These are phyloP conservation scores for Glonium stellatum DNA, from an alignment of 495 filamentous ascomycete species.

Conservation along the genomic window DNA sequence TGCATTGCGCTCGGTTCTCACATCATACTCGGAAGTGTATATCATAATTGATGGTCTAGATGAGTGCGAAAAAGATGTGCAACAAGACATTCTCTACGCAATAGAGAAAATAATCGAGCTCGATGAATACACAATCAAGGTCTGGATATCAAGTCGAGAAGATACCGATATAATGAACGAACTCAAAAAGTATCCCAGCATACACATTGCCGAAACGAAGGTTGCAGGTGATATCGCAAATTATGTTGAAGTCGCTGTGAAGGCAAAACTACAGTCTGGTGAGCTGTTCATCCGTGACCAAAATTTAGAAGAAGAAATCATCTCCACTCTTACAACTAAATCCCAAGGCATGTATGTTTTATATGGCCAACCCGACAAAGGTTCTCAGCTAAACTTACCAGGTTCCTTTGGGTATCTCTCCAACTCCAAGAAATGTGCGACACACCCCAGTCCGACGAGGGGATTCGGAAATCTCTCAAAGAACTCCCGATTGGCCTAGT, in stretches of 20 bases:
- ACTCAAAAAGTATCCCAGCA: too few relatives aligned
- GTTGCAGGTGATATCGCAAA: too few relatives aligned
- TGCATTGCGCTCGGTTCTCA: neutral
- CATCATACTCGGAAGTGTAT: neutral
- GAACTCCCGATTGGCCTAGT: too few relatives aligned
- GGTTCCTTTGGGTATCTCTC: constrained; percentile 30
- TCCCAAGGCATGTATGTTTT: constrained; percentile 18
- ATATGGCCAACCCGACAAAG: too few relatives aligned
- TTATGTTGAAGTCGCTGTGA: neutral
- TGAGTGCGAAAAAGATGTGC: constrained; percentile 7
- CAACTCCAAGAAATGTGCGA: constrained; percentile 24
- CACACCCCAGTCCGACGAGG: neutral
- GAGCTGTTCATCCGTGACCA: neutral
- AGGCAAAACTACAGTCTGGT: neutral
- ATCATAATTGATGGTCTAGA: constrained; percentile 24
- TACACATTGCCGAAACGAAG: too few relatives aligned
- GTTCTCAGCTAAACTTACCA: neutral
- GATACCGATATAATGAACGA: too few relatives aligned
- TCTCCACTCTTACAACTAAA: constrained; percentile 2
- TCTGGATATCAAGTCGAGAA: too few relatives aligned
- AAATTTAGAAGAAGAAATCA: constrained; percentile 9
- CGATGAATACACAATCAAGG: too few relatives aligned
- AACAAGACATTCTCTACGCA: neutral
- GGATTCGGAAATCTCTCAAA: too few relatives aligned
- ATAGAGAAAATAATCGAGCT: too few relatives aligned